Base-by-base conservation (phyloP, 1,284 basidiomycete genomes). In the Leucoagaricus sp. region DNA sequence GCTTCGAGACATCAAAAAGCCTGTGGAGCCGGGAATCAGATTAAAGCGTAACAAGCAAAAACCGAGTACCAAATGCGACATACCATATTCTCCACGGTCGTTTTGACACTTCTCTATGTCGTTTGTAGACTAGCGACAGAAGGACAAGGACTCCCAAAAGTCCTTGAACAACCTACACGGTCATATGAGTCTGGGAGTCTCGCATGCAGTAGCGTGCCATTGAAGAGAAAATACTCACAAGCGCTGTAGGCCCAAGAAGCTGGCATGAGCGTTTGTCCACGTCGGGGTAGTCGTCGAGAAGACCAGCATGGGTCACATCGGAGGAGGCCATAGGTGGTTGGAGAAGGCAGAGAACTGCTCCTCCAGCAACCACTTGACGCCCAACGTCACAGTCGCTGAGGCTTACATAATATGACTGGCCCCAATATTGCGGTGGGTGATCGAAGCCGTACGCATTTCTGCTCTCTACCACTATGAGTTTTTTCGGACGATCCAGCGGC, bases 41-140 rank as follows among this genome's bases (percentile, higher is more conserved):
- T 31, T 46, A 34, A 53, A 41, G 41, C 58, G 45, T 52, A 40
- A 38, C 36, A 52, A 42, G 58, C 58, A 40, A 60, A 58, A 33
- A 33, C 29, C 40, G 25, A 29, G 53, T 49, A 31, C 57, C 60
- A 46, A 34, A 55, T 47, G 28, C 42, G 40, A 71, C 81, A 58
- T 61, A 91, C 93, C 96, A 98, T 74, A 97, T 94, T 67, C 84
- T 81, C 96, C 96, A 98, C 25, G 88, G 91, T 33, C 96, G 83
- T 67, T 88, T 93, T 17, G 87, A 87, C 45, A 80, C 80, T 72
- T 98, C 96, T 61, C 91, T 78, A 61, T 96, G 90, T 55, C 96
- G 81, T 71, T 98, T 98, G 69, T 88, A 87, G 1, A 98, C 81
- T 44, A 98, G 78, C 4, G 93, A 93, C 9, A 86, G 78, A 45